Base-by-base conservation (phyloP, 352 stramenopile genomes). In the Globisporangium megalacanthum region DNA sequence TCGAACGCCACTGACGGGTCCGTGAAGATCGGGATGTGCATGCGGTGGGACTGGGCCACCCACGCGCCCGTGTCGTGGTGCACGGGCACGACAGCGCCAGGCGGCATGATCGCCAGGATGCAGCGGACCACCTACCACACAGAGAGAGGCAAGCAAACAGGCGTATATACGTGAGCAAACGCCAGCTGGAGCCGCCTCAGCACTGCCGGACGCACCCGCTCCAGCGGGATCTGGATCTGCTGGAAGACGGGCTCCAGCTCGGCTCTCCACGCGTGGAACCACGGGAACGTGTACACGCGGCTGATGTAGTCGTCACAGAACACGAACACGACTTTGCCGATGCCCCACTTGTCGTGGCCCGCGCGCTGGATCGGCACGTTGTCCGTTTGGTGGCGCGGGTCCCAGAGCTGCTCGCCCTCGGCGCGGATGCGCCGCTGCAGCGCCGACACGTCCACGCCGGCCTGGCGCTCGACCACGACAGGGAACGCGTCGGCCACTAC, bases 221-320 rank as follows among this genome's bases (percentile, higher is more conserved):
- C 63, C 8, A 88, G n/a, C 6, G 84, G 79, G 52, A 98, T 89
- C 46, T 82, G 60, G 39, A 98, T 83, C 49, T 89, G 71, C 61
- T 94, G 66, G 50, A 99, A 91, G 51, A 99, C 89, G 7, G 90
- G 88, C 50, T 70, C 64, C 20, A 95, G 70, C 56, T 93, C 77
- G 56, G 59, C 60, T 50, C 85, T 79, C 85, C 83, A 95, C 15
- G 76, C 54, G 66, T 97, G 75, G 64, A 92, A 98, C 85, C 90
- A 99, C 15, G 97, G 97, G 49, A 99, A 91, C 20, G 88, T 88
- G 72, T 97, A 99, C 33, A 98, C 88, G 25, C 83, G 85, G 62
- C 93, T 86, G 39, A 99, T 77, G 69, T 99, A 99, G 77, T 99
- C 97, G 79, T 99, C 97, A 64, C 92, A 98, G 78, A 98, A 99